Evolutionary conservation across 1,284 basidiomycete genomes (phyloP).

Genomic region (Cryptococcus sp.): DNA sequence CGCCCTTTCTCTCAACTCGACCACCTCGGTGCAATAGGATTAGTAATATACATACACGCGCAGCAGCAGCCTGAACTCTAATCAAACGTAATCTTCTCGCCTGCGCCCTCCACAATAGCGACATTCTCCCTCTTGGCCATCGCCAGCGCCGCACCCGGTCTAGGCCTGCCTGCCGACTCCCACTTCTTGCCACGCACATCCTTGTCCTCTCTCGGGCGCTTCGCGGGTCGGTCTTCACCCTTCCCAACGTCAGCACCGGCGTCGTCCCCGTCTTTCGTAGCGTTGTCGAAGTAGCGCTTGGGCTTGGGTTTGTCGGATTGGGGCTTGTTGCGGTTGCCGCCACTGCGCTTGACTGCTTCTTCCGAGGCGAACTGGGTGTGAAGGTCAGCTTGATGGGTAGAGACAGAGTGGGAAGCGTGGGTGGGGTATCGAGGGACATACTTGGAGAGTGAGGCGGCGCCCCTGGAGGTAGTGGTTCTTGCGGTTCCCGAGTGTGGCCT

Average conservation of each 20-base stretch:
- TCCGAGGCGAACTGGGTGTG: conserved; percentile 47
- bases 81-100: conserved; percentile 78
- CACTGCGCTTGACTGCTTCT: conserved; percentile 36
- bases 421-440: conserved; percentile 14
- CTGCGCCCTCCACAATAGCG: conserved; percentile 68
- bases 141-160: conserved; percentile 86
- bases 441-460: conserved; percentile 77
- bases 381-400: too few relatives aligned
- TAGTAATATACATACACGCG: conserved; percentile 3
- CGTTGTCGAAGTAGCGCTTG: conserved; percentile 4
- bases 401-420: not conserved
- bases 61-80: conserved; percentile 15
- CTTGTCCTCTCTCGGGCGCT: conserved; percentile 11
- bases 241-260: conserved; percentile 19
- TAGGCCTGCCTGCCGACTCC: conserved; percentile 56
- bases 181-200: conserved; percentile 47
- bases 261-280: conserved; percentile 6
- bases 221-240: conserved; percentile 5
- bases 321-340: conserved; percentile 5
- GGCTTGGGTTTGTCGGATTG: conserved; percentile 11
- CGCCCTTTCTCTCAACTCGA: too few relatives aligned
- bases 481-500: conserved; percentile 73
- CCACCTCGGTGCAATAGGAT: not conserved
- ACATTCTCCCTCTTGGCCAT: conserved; percentile 79
- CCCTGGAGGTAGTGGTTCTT: conserved; percentile 82